phyloP scores from a whole-genome alignment of 2,329 filamentous ascomycete genomes.

The Phialophora chinensis region DNA sequence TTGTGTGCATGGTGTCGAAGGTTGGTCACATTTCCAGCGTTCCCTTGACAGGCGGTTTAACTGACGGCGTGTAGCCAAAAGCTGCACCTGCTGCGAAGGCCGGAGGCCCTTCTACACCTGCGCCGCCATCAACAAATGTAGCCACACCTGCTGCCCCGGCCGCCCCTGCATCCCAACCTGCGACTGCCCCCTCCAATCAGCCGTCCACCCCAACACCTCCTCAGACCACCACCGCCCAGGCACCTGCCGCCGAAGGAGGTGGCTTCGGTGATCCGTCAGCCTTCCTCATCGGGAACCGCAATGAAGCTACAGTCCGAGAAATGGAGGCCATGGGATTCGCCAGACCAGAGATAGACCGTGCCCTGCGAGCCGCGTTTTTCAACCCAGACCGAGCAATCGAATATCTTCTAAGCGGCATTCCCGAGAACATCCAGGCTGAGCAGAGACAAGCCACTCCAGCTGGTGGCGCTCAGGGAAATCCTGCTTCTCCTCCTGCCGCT shows the following conservation, averaged over 20 bases:
- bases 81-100: conserved; percentile 55
- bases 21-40: conserved; percentile 56
- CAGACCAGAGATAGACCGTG: conserved; percentile 83
- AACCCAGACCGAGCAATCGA: conserved; percentile 98
- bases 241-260: conserved; percentile 54
- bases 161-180: conserved; percentile 58
- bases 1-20: conserved; percentile 98
- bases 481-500: conserved; percentile 47
- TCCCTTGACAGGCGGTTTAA: neutral
- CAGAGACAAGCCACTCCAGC: conserved; percentile 59
- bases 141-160: conserved; percentile 56
- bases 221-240: conserved; percentile 43
- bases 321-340: conserved; percentile 99
- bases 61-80: conserved; percentile 67
- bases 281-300: conserved; percentile 83
- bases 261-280: conserved; percentile 75
- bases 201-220: conserved; percentile 54
- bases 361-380: conserved; percentile 94
- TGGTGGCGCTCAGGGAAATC: conserved; percentile 33
- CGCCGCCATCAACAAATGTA: conserved; percentile 51
- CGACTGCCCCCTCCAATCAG: conserved; percentile 63
- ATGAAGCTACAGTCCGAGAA: conserved; percentile 80
- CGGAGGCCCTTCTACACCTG: conserved; percentile 61
- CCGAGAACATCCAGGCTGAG: conserved; percentile 78
- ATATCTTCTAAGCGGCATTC: conserved; percentile 91